Percentiles rank a stretch among this genome's conserved stretches.
phyloP scores from a whole-genome alignment of 129 eudicot genomes.

The Escallonia herrerae region DNA sequence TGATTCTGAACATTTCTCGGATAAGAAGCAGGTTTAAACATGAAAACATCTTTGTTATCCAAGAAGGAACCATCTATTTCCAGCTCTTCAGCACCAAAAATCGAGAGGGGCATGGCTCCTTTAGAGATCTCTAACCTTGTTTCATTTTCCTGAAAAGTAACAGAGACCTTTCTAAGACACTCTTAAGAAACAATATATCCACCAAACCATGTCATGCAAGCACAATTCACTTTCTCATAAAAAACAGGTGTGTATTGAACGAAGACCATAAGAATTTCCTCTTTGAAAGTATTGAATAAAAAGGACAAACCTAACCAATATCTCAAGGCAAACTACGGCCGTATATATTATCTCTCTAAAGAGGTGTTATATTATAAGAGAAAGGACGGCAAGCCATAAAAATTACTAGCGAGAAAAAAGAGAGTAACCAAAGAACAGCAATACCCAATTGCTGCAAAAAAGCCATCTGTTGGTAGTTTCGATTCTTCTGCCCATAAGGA shows the following conservation, averaged over 20 bases:
- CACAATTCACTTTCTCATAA: neutral
- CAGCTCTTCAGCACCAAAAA: conserved; percentile 60
- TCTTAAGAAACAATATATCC: neutral
- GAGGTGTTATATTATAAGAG: too few species aligned
- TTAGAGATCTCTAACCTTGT: conserved; percentile 25
- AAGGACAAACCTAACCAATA: too few species aligned
- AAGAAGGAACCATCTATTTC: conserved; percentile 33
- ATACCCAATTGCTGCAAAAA: too few species aligned
- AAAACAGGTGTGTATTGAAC: neutral
- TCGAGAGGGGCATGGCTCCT: conserved; percentile 59
- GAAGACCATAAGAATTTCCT: neutral
- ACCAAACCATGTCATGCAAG: conserved; percentile 4
- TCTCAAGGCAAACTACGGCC: too few species aligned
- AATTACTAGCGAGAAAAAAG: too few species aligned
- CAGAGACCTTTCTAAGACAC: neutral
- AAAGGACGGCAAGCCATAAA: too few species aligned
- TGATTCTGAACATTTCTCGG: conserved; percentile 31
- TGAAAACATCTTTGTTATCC: conserved; percentile 30
- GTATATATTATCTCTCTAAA: too few species aligned
- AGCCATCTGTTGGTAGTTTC: too few species aligned
- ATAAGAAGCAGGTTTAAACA: conserved; percentile 24
- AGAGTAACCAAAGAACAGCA: too few species aligned
- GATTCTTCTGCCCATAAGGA: too few species aligned
- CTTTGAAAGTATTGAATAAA: neutral
- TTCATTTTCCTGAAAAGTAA: conserved; percentile 37